These are phyloP conservation scores for Neonectria sp. DNA, from an alignment of 2,329 filamentous ascomycete genomes.

Conservation along the genomic window DNA sequence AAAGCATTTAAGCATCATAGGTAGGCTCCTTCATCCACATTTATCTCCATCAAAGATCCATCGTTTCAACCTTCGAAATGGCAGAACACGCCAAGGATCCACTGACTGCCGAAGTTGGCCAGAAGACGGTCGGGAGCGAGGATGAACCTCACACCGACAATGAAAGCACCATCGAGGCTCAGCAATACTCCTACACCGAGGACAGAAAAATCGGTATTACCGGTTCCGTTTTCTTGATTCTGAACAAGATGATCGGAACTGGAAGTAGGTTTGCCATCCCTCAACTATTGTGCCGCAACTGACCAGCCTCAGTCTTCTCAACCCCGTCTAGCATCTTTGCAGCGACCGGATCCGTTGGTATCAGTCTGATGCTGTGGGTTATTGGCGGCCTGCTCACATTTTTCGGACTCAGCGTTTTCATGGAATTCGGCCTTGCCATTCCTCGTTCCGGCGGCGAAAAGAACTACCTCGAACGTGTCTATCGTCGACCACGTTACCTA, in stretches of 20 bases:
- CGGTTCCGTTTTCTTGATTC: constrained; percentile 67
- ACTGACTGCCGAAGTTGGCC: constrained; percentile 8
- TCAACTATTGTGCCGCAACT: background rate
- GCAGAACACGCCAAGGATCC: constrained; percentile 28
- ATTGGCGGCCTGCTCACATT: constrained; percentile 68
- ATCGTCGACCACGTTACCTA: constrained; percentile 70
- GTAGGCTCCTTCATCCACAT: background rate
- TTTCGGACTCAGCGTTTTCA: constrained; percentile 72
- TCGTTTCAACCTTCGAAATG: constrained; percentile 26
- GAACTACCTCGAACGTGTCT: constrained; percentile 77
- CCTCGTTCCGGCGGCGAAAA: constrained; percentile 76
- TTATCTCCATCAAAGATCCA: background rate
- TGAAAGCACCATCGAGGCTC: constrained; percentile 56
- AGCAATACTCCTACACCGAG: constrained; percentile 57
- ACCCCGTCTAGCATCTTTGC: constrained; percentile 68
- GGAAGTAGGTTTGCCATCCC: constrained; percentile 59
- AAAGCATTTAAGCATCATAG: background rate
- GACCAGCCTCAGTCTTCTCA: constrained; percentile 62
- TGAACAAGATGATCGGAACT: constrained; percentile 73
- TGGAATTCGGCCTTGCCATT: constrained; percentile 75
- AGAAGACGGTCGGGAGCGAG: constrained; percentile 33
- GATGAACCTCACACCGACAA: constrained; percentile 38
- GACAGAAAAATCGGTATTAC: constrained; percentile 67
- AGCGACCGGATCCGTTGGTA: constrained; percentile 66
- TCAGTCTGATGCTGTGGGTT: constrained; percentile 50